Conservation (phyloP, 2,329 filamentous ascomycete genomes). For the Alternaria sp. region DNA sequence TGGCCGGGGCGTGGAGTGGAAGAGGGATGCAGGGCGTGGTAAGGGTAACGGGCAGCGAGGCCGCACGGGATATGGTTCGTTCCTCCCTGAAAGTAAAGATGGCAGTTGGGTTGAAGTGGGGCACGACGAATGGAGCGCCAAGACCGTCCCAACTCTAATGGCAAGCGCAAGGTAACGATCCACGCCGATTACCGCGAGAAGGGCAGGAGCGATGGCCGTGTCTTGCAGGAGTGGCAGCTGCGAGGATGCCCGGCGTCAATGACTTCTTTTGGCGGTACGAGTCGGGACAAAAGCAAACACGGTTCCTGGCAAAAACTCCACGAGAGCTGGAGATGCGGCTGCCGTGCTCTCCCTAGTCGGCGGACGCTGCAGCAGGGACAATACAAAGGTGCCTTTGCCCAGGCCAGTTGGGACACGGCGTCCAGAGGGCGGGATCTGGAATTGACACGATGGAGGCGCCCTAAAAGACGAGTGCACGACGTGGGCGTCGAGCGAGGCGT, state of each 20-base stretch:
- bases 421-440: constrained; percentile 32
- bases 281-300: constrained; percentile 35
- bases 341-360: constrained; percentile 33
- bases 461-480: constrained; percentile 27
- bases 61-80: constrained; percentile 17
- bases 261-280: constrained; percentile 28
- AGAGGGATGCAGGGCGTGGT: constrained; percentile 12
- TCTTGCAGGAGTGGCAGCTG: constrained; percentile 9
- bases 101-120: constrained; percentile 31
- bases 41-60: constrained; percentile 17
- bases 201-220: neutral
- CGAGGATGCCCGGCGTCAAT: constrained; percentile 17
- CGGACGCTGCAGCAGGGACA: constrained; percentile 22
- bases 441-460: constrained; percentile 23
- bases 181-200: neutral
- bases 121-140: constrained; percentile 29
- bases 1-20: constrained; percentile 26
- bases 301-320: constrained; percentile 27
- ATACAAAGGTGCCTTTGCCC: constrained; percentile 17
- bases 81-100: constrained; percentile 30
- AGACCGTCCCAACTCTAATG: constrained; percentile 17
- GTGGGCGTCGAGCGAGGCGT: constrained; percentile 28
- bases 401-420: constrained; percentile 24
- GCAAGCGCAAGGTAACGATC: constrained; percentile 25
- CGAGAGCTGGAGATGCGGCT: constrained; percentile 40